Evolutionary conservation across 345 rosid species (phyloP), one percentile per base, ranked within the genome.

Genomic region (Salix viminalis): DNA sequence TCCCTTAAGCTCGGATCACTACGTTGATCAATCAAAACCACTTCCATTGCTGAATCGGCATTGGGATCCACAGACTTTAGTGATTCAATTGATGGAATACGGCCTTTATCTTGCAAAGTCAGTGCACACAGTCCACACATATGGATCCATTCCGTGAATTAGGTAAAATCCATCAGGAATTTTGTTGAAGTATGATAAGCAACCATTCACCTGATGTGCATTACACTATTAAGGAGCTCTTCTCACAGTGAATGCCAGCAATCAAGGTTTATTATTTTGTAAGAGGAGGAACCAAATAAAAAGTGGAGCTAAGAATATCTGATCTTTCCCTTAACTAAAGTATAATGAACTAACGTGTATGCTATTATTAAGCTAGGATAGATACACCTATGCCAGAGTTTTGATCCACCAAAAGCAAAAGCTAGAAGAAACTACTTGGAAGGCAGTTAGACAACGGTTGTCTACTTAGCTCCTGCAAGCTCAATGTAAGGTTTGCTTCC

Each of bases 111-210:
- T 41, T 89, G 97, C 58, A 86, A 68, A 85, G n/a, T 96, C 98
- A 41, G 92, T 87, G 89, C 98, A 96, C 67, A 96, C 77, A 41
- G 92, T 86, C 99, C 99, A 96, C 65, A 90, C 85, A 82, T 91
- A 94, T 36, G 98, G 95, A 85, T 92, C 89, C 90, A 96, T 83
- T 80, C 99, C 99, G 83, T 86, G 75, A 76, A 96, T 90, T 80
- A 85, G 83, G 84, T 91, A 96, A 88, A 96, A 94, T 39, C 99
- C 98, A 90, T 96, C 98, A 28, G 99, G 98, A 84, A 96, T 87
- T 87, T 85, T 91, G 81, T 94, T 97, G 37, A 83, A 88, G 83
- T 96, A 96, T 24, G 99, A 96, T 77, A 96, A 87, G 85, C 97
- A 90, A 78, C 99, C 96, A 87, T 88, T 96, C 74, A 94, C 98